phyloP scores from a whole-genome alignment of 441 rosid genomes.

The Populus hybrid region DNA sequence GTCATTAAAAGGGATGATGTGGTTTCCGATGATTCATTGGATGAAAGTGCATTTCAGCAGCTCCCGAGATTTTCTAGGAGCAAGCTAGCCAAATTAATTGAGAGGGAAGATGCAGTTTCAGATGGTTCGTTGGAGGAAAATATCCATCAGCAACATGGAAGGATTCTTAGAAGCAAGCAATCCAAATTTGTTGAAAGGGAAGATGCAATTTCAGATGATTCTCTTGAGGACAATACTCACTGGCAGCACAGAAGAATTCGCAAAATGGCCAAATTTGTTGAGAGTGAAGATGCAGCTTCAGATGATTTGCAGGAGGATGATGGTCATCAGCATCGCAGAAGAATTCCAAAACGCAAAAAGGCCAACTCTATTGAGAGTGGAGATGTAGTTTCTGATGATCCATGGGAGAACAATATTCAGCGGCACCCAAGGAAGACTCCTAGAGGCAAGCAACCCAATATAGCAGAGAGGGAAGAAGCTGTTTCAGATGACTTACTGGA shows the following conservation, averaged over 20 bases:
- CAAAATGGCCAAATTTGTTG: slow-evolving; percentile 34
- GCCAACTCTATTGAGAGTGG: slow-evolving; percentile 25
- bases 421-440: slow-evolving; percentile 21
- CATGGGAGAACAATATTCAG: slow-evolving; percentile 16
- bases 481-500: slow-evolving; percentile 32
- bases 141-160: slow-evolving; percentile 22
- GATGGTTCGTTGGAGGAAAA: slow-evolving; percentile 41
- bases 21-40: slow-evolving; percentile 47
- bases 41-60: slow-evolving; percentile 27
- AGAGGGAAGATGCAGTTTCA: slow-evolving; percentile 34
- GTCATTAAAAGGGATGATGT: slow-evolving; percentile 38
- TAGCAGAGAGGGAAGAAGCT: slow-evolving; percentile 24
- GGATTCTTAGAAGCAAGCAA: slow-evolving; percentile 33
- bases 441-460: slow-evolving; percentile 28
- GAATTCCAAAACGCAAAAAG: slow-evolving; percentile 20
- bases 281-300: slow-evolving; percentile 39
- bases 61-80: slow-evolving; percentile 17
- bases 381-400: slow-evolving; percentile 21
- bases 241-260: slow-evolving; percentile 30
- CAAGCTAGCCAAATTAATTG: slow-evolving; percentile 31
- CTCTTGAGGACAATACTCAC: slow-evolving; percentile 29
- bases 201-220: slow-evolving; percentile 38
- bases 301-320: slow-evolving; percentile 43
- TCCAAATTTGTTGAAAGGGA: slow-evolving; percentile 32
- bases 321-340: slow-evolving; percentile 11